Conservation (phyloP, 2,329 filamentous ascomycete species). For the Corniculantispora saksenae region DNA sequence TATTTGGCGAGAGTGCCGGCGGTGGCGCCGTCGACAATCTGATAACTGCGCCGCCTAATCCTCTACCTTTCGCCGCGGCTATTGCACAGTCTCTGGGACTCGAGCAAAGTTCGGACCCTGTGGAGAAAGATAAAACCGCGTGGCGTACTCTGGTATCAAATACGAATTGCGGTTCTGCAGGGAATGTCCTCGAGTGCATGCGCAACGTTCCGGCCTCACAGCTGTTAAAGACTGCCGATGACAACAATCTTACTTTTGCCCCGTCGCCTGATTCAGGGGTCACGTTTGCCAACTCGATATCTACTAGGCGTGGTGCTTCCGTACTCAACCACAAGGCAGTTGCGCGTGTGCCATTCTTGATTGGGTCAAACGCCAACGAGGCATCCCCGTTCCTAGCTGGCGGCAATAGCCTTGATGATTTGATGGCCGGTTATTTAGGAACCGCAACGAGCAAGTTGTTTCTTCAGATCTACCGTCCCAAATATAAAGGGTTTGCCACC, state of each 20-base stretch:
- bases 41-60: slow-evolving; percentile 28
- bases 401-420: not conserved
- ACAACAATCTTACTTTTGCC: slow-evolving; percentile 24
- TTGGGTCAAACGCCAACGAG: slow-evolving; percentile 18
- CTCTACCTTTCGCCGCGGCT: slow-evolving; percentile 31
- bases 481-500: not conserved
- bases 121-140: not conserved
- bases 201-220: slow-evolving; percentile 23
- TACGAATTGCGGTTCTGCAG: slow-evolving; percentile 18
- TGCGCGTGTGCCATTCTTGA: slow-evolving; percentile 16
- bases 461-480: slow-evolving; percentile 1
- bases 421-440: not conserved
- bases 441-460: not conserved
- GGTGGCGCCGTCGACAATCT: slow-evolving; percentile 51
- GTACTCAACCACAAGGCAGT: not conserved
- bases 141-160: not conserved
- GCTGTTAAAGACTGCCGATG: slow-evolving; percentile 22
- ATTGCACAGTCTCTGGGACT: slow-evolving; percentile 29
- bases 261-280: slow-evolving; percentile 25
- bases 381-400: slow-evolving; percentile 2
- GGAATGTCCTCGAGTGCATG: slow-evolving; percentile 26
- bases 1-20: slow-evolving; percentile 59
- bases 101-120: not conserved
- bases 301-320: slow-evolving; percentile 17
- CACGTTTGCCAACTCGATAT: slow-evolving; percentile 26